Evolutionary conservation across 495 filamentous ascomycete species (phyloP).

Genomic region (Saxophila tyrrhenica): DNA sequence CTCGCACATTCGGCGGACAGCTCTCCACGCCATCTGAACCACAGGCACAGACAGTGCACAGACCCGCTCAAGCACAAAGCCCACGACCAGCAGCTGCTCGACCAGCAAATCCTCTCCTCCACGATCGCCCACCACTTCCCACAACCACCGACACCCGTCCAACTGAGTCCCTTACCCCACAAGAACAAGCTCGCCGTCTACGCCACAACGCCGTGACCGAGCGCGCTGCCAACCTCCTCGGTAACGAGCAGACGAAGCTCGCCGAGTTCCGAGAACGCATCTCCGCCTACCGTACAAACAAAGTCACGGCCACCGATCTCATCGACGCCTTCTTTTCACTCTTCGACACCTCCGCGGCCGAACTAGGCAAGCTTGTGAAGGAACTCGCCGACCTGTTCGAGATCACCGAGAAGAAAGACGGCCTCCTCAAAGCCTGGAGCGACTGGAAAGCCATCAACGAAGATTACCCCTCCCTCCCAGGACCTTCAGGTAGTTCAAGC

Average conservation of each 20-base stretch:
- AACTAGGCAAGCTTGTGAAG: conserved; percentile 80
- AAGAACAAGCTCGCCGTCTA: conserved; percentile 67
- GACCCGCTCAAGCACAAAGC: conserved; percentile 32
- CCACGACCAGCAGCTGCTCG: conserved; percentile 18
- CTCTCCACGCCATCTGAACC: conserved; percentile 44
- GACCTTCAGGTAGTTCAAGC: conserved; percentile 47
- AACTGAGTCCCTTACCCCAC: conserved; percentile 39
- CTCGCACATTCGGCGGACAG: conserved; percentile 71
- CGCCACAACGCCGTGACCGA: conserved; percentile 74
- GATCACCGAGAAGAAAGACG: conserved; percentile 57
- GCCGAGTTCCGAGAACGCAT: conserved; percentile 64
- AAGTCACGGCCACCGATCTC: conserved; percentile 57
- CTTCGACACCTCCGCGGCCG: conserved; percentile 65
- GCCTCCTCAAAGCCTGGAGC: conserved; percentile 72
- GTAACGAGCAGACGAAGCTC: conserved; percentile 61
- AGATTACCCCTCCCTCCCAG: conserved; percentile 85
- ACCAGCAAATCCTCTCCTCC: conserved; percentile 5
- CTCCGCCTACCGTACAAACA: conserved; percentile 57
- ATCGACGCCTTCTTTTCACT: conserved; percentile 72
- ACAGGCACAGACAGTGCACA: conserved; percentile 25
- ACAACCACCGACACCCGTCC: conserved; percentile 6
- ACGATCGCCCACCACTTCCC: neutral
- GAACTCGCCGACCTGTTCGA: conserved; percentile 93
- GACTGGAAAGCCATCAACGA: conserved; percentile 93
- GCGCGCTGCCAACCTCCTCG: conserved; percentile 67